Evolutionary conservation across 768 basidiomycete genomes (phyloP).

Genomic region (Sarcodon sp.): DNA sequence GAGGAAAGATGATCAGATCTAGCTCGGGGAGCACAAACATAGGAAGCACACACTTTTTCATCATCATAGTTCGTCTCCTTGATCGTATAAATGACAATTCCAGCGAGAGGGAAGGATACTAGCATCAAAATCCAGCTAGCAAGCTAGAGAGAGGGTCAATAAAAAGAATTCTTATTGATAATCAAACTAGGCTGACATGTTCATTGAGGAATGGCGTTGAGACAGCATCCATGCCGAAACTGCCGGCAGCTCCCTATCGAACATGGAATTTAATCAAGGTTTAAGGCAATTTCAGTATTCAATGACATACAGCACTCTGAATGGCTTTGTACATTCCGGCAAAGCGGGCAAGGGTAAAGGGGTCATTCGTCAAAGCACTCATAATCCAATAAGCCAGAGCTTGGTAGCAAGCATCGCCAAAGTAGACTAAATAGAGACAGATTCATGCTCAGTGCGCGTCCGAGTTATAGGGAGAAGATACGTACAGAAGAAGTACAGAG

Average conservation of each 20-base stretch:
- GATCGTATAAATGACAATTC: conserved; percentile 18
- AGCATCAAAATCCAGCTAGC: conserved; percentile 22
- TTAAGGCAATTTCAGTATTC: not conserved
- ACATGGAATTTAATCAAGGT: not conserved
- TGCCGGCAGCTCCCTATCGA: conserved; percentile 20
- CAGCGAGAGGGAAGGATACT: conserved; percentile 21
- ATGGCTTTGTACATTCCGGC: conserved; percentile 31
- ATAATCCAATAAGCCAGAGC: conserved; percentile 27
- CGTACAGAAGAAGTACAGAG: conserved; percentile 27
- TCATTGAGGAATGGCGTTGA: conserved; percentile 30
- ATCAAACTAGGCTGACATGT: conserved; percentile 9
- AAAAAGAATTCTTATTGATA: not conserved
- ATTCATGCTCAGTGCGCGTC: not conserved
- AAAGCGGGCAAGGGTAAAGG: conserved; percentile 28
- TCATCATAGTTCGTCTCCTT: conserved; percentile 25
- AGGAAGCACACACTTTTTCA: conserved; percentile 11
- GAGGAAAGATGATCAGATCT: no score
- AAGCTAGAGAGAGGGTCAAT: conserved; percentile 9
- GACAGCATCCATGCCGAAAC: conserved; percentile 33
- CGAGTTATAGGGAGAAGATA: conserved; percentile 2
- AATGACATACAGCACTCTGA: conserved; percentile 11
- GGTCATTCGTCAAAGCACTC: conserved; percentile 30
- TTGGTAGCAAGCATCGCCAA: conserved; percentile 22
- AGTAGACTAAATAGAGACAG: conserved; percentile 18
- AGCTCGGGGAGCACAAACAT: no score